These are phyloP conservation scores for Aspergillus puulaauensis DNA, from an alignment of 2,329 filamentous ascomycete genomes.

Conservation along the genomic window DNA sequence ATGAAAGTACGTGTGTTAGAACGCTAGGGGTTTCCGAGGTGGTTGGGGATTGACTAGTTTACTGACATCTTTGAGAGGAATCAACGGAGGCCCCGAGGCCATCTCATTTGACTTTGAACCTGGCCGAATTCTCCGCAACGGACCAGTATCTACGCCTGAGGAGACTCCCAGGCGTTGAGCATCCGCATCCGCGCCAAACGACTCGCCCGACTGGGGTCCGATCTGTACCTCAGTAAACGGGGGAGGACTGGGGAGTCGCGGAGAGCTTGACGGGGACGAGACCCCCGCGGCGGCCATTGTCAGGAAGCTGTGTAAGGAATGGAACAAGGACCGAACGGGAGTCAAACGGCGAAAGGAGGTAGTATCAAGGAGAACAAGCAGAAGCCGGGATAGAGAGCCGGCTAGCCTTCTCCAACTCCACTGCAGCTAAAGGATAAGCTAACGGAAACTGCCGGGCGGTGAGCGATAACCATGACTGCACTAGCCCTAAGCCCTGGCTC, in stretches of 20 bases:
- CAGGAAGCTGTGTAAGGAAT: neutral
- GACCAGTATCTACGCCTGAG: constrained; percentile 66
- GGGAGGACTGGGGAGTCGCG: constrained; percentile 89
- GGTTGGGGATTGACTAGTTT: constrained; percentile 3
- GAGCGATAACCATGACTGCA: constrained; percentile 23
- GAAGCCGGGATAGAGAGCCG: constrained; percentile 8
- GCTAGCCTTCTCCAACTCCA: constrained; percentile 10
- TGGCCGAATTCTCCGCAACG: constrained; percentile 81
- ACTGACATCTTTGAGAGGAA: constrained; percentile 78
- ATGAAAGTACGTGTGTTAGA: constrained; percentile 13
- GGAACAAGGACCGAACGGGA: neutral
- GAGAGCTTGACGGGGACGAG: constrained; percentile 68
- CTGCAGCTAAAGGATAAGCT: constrained; percentile 13
- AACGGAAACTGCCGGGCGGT: constrained; percentile 17
- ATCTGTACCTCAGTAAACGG: constrained; percentile 94
- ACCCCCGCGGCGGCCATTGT: constrained; percentile 47
- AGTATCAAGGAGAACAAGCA: neutral
- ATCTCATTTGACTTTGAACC: constrained; percentile 92
- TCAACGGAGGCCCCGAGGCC: constrained; percentile 83
- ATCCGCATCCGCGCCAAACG: constrained; percentile 59
- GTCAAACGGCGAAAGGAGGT: neutral
- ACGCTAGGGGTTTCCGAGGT: neutral
- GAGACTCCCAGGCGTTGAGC: constrained; percentile 50
- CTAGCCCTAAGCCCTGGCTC: constrained; percentile 37
- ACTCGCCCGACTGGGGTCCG: constrained; percentile 68